Base-by-base conservation (phyloP, 257 asterid species). In the Solanum stenotomum region DNA sequence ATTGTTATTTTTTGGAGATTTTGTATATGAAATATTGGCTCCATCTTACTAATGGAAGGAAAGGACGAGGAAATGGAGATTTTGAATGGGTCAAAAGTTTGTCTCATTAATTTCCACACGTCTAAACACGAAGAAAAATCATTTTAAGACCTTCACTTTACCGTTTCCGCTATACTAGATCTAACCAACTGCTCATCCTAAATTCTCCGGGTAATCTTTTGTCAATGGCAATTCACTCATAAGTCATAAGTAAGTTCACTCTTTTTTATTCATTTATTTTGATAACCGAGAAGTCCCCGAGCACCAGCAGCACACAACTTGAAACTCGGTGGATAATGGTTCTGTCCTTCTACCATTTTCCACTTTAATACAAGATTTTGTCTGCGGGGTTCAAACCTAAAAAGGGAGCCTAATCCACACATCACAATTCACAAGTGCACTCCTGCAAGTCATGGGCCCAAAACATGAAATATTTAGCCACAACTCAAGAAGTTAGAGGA, bases 1-100 rank as follows among this genome's bases (percentile, higher is more conserved):
- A 18, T 56, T 56, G n/a, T 56, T 56, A 18, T 20, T 52, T 15
- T 52, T 52, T 52, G 63, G 20, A 52, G 23, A 52, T 52, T 52
- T 18, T 52, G 63, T 52, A 52, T 15, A 20, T 52, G 63, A 6
- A 52, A 52, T 5, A 52, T 16, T 52, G 63, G 63, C 63, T 16
- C 23, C 27, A 61, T 23, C 27, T 61, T 34, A 29, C 37, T 34
- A 68, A 42, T 42, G 2, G 16, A n/a, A 22, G 29, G 27, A 74
- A 74, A 4, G 81, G 46, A 40, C 4, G 46, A 40, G 13, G 46
- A 40, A 40, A 40, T 40, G n/a, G 7, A 74, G 46, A 12, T 20
- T 89, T 87, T 88, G 95, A 92, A 94, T 85, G 29, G 94, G 94
- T 94, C 95, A 92, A 90, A 20, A 31, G 33, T 0, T 31, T 70